Evolutionary conservation across 306 rosid genomes (phyloP).

Genomic region (Astragalus membranaceus): DNA sequence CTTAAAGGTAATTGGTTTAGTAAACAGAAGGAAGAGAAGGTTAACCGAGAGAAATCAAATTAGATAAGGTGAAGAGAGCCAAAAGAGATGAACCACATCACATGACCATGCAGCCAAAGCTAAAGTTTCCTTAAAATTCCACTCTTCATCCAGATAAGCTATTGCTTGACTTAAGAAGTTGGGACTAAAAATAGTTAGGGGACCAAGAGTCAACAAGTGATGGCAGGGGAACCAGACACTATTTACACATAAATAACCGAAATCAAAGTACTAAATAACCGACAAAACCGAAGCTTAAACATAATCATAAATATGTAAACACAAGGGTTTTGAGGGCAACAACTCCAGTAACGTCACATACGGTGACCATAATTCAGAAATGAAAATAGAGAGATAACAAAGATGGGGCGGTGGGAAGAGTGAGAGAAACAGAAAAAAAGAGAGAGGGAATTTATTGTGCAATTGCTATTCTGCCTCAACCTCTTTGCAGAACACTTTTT

Average conservation of each 20-base stretch:
- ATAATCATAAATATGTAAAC: neutral
- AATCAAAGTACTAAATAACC: too few relatives aligned
- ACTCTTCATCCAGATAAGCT: neutral
- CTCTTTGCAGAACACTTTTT: neutral
- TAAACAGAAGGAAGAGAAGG: neutral
- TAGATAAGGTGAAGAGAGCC: neutral
- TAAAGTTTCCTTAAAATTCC: neutral
- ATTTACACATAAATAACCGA: neutral
- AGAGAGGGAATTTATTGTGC: neutral
- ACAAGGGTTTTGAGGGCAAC: neutral
- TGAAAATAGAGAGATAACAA: neutral
- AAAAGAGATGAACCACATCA: neutral
- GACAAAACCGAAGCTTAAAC: neutral
- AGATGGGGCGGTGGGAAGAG: neutral
- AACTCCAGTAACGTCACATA: neutral
- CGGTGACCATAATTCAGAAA: neutral
- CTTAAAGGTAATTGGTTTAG: slow-evolving; percentile 7
- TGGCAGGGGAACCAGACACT: neutral
- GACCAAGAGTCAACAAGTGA: neutral
- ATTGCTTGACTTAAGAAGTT: neutral
- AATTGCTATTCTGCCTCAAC: neutral
- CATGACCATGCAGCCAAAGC: neutral
- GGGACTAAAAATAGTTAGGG: neutral
- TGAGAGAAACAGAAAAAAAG: neutral
- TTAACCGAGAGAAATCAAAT: neutral